Evolutionary conservation across 2,329 filamentous ascomycete genomes (phyloP).

Genomic region (Neofusicoccum kwambonambiense): DNA sequence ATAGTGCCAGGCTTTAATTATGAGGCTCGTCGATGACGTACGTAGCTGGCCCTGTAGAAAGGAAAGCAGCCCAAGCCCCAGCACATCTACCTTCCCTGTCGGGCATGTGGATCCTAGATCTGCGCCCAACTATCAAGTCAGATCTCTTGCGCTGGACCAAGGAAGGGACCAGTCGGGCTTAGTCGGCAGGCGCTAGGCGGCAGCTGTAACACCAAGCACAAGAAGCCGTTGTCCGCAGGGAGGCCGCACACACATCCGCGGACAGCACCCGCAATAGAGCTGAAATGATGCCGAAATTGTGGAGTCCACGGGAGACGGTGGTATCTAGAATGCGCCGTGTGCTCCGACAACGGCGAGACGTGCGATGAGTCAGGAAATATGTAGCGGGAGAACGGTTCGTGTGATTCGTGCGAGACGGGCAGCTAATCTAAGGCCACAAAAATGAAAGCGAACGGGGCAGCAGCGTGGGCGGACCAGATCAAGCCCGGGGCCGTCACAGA

Average conservation of each 20-base stretch:
- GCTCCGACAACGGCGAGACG: not conserved
- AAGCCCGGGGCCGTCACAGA: conserved; percentile 47
- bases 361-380: not conserved
- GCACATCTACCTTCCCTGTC: conserved; percentile 6
- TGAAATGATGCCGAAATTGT: not conserved
- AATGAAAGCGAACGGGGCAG: not conserved
- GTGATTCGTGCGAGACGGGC: not conserved
- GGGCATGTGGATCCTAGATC: conserved; percentile 7
- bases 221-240: not conserved
- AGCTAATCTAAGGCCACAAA: not conserved
- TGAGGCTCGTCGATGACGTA: not conserved
- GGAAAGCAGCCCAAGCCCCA: not conserved
- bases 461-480: conserved; percentile 59
- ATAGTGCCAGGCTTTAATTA: not conserved
- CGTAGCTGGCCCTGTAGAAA: not conserved
- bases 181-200: not conserved
- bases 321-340: not conserved
- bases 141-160: not conserved
- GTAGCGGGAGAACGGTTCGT: not conserved
- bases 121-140: not conserved
- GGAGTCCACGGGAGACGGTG: not conserved
- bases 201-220: not conserved
- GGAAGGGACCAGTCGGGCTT: no score
- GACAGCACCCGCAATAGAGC: not conserved
- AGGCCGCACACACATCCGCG: not conserved